These are phyloP conservation scores for Penicillium crustosum DNA, from an alignment of 2,329 filamentous ascomycete genomes.

Conservation along the genomic window DNA sequence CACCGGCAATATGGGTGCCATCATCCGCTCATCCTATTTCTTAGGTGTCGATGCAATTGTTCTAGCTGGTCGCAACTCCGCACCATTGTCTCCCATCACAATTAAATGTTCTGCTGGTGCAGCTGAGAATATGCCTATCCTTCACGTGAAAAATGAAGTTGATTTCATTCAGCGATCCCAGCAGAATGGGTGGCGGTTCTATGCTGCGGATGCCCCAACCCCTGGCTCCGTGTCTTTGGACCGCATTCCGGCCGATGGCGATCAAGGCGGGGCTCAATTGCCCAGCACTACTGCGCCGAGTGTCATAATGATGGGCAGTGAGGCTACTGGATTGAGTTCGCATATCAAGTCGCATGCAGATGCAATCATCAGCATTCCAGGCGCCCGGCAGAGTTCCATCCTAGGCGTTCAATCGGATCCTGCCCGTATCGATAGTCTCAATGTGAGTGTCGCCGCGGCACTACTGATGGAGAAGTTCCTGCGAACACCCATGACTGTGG, in stretches of 20 bases:
- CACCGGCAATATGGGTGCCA: constrained; percentile 85
- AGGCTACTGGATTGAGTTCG: constrained; percentile 70
- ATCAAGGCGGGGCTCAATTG: constrained; percentile 44
- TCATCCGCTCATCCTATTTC: constrained; percentile 84
- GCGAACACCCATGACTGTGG: constrained; percentile 33
- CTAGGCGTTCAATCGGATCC: constrained; percentile 35
- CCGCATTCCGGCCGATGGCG: constrained; percentile 8
- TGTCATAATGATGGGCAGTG: constrained; percentile 79
- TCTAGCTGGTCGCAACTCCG: constrained; percentile 71
- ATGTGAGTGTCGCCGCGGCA: constrained; percentile 85
- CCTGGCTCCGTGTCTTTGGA: constrained; percentile 28
- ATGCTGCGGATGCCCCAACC: constrained; percentile 63
- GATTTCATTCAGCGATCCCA: constrained; percentile 69
- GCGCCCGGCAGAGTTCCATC: constrained; percentile 48
- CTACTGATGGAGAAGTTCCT: constrained; percentile 57
- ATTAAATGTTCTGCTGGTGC: constrained; percentile 89
- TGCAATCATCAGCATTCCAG: constrained; percentile 61
- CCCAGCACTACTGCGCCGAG: constrained; percentile 61
- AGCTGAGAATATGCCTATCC: constrained; percentile 73
- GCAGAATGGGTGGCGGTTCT: constrained; percentile 76
- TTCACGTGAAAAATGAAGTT: constrained; percentile 66
- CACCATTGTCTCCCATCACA: constrained; percentile 71
- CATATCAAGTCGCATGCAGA: constrained; percentile 67
- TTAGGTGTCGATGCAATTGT: constrained; percentile 84
- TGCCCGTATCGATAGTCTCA: constrained; percentile 77